Evolutionary conservation across 257 asterid genomes (phyloP), one percentile per base, ranked within the genome.

Genomic region (Galeopsis tetrahit): DNA sequence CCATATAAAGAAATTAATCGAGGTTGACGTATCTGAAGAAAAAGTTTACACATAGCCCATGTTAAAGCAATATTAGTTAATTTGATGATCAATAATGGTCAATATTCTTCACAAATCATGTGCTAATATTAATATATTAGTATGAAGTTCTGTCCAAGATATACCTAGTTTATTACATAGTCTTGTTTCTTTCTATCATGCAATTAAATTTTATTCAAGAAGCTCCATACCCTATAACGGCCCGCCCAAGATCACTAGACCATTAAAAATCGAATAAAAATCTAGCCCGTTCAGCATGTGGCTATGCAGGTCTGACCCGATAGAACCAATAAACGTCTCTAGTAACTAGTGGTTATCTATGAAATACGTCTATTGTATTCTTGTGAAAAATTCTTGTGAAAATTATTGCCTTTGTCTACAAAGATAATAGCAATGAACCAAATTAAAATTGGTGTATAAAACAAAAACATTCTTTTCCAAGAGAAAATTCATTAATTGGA

Each of bases 41-140:
- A 36, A 4, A 3, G 6, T 36, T 36, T 6, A 44, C 10, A 38
- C 10, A 11, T 33, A 17, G 4, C 17, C 8, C 46, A 49, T 32
- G 49, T 21, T 33, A 8, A 46, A 13, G 49, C 13, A 66, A 21
- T 21, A 21, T 21, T 21, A 21, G 28, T 10, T 13, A 33, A 7
- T 11, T 21, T 35, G 14, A 2, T 36, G 32, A 56, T 10, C 21
- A 55, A 38, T 69, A 35, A 14, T 69, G 58, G 57, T 21, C 28
- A 55, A 9, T 69, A 56, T 69, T 55, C 43, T 56, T 68, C 40
- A 21, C 66, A 49, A 6, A 52, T 6, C 32, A 6, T 14, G 59
- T 15, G 59, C 59, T 6, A 6, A 56, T 21, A 21, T 21, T 21
- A 21, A 21, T 21, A 21, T 21, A 21, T 21, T 21, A n/a, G n/a